These are phyloP conservation scores for Ulvella scutata DNA, from an alignment of 139 green algal genomes.

Conservation along the genomic window DNA sequence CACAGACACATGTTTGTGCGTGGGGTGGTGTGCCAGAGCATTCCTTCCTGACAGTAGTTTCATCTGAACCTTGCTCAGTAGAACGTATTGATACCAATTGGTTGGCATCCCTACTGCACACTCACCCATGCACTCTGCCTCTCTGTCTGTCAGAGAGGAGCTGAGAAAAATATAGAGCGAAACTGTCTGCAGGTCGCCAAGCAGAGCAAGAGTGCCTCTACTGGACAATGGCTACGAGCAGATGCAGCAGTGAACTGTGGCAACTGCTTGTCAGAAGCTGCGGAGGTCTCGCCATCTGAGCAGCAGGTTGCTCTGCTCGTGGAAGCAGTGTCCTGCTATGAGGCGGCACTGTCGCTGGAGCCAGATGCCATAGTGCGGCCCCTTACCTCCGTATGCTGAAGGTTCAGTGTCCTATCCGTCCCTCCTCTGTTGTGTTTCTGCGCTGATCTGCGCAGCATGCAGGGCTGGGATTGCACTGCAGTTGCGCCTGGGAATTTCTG, in stretches of 20 bases:
- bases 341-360: not conserved
- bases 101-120: not conserved
- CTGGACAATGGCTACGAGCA: not conserved
- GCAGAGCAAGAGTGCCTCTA: not conserved
- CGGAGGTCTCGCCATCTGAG: not conserved
- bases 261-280: not conserved
- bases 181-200: not conserved
- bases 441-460: no score
- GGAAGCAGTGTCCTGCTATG: not conserved
- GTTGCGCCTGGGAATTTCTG: no score
- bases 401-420: no score
- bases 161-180: not conserved
- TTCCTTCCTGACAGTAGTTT: not conserved
- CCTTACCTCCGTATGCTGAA: not conserved
- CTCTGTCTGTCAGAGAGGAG: not conserved
- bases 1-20: no score
- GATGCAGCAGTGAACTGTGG: conserved; percentile 1
- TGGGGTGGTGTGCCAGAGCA: no score
- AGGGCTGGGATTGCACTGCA: no score
- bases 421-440: no score
- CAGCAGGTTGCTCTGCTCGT: not conserved
- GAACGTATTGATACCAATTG: not conserved
- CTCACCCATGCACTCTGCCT: no score
- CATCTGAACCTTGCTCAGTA: not conserved
- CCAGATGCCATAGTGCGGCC: not conserved